A percentile compares a stretch with the other conserved stretches of the same genome.
These are phyloP conservation scores for Hevea brasiliensis DNA, from an alignment of 345 rosid genomes.

Conservation along the genomic window DNA sequence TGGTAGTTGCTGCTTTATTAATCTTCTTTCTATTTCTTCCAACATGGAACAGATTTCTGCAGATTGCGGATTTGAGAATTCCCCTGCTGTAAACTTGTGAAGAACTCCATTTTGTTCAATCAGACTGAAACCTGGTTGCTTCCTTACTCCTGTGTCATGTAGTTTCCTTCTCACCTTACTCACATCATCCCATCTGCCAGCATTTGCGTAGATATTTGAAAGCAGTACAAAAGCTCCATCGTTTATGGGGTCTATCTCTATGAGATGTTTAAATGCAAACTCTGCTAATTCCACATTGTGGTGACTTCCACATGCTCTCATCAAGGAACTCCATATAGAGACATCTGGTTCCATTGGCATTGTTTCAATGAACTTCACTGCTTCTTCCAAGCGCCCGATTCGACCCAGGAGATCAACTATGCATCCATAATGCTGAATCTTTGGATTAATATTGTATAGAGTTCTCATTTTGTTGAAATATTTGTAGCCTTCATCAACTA, in stretches of 20 bases:
- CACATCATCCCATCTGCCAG: slow-evolving; percentile 24
- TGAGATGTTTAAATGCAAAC: slow-evolving; percentile 23
- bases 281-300: slow-evolving; percentile 18
- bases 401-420: slow-evolving; percentile 19
- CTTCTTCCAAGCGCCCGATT: slow-evolving; percentile 10
- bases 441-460: slow-evolving; percentile 19
- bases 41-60: slow-evolving; percentile 13
- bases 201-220: slow-evolving; percentile 22
- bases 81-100: slow-evolving; percentile 20
- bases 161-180: slow-evolving; percentile 23
- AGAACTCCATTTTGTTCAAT: slow-evolving; percentile 25
- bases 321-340: slow-evolving; percentile 13
- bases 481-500: slow-evolving; percentile 26
- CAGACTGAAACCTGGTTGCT: slow-evolving; percentile 23
- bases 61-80: slow-evolving; percentile 13
- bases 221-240: slow-evolving; percentile 27
- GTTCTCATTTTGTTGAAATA: slow-evolving; percentile 22
- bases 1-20: not conserved
- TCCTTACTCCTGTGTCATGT: slow-evolving; percentile 18
- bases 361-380: slow-evolving; percentile 19
- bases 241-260: slow-evolving; percentile 19
- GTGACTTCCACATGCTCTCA: slow-evolving; percentile 13
- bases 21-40: slow-evolving; percentile 15
- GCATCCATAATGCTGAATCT: slow-evolving; percentile 13
- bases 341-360: slow-evolving; percentile 27